Base-by-base conservation (phyloP, 192 early-diverging fungal species). In the Mortierella antarctica region DNA sequence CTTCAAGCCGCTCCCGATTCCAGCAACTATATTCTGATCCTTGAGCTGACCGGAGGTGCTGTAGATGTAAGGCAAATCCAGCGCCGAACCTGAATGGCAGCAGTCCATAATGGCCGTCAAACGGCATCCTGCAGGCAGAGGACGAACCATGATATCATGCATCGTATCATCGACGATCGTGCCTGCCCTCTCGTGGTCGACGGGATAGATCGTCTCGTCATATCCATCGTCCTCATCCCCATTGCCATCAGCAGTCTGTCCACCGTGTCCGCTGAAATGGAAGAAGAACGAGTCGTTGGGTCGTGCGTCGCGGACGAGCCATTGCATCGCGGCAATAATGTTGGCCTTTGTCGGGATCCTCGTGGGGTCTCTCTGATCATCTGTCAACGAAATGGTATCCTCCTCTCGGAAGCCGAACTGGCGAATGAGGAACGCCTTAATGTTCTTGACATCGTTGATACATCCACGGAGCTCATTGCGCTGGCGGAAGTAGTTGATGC, bases 61-160 rank as follows among this genome's bases (percentile, higher is more conserved):
- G 70, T 95, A 95, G 67, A 89, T 86, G 73, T 89, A 95, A 4
- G 94, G 93, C 53, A 95, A 82, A 79, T 95, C 94, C 45, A 96
- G 83, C 0, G 90, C 93, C 1, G 95, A 91, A 18, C 93, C 95
- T 46, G 92, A 93, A 70, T 96, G 93, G 73, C 95, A 96, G 60
- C 92, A 95, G 80, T 96, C 95, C 81, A 94, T 94, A 48, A 96
- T 89, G 1, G 89, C 93, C 2, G 95, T 96, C 70, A 96, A 73
- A 21, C 93, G 89, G 55, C 88, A 91, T 39, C 94, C 84, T 48
- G 71, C 31, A 14, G 86, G 87, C 21, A 95, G 85, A 10, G 91
- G 89, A 13, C 86, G 83, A 20, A 95, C 92, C 89, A 95, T 86
- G 41, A 93, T 83, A 2, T 84, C 83, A 73, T 95, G 92, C 91